Evolutionary conservation across 1,139 yeast species (phyloP).

Genomic region (Candida anutae): DNA sequence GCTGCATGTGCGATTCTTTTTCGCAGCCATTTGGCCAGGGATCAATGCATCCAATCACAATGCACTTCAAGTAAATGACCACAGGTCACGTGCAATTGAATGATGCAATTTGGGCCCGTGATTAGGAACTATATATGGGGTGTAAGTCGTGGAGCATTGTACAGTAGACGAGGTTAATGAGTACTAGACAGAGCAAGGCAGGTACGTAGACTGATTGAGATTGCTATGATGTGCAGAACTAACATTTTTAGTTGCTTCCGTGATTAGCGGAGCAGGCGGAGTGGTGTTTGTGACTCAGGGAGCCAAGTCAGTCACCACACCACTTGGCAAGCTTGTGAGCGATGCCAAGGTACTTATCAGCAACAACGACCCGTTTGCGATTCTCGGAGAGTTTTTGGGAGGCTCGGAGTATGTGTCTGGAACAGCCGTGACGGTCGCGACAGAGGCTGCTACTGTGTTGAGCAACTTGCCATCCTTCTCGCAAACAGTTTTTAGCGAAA

Average conservation of each 20-base stretch:
- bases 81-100: too few species aligned
- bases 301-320: slow-evolving; percentile 36
- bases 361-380: slow-evolving; percentile 48
- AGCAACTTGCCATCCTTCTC: slow-evolving; percentile 50
- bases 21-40: too few species aligned
- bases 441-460: slow-evolving; percentile 48
- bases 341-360: slow-evolving; percentile 30
- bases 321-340: slow-evolving; percentile 18
- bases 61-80: too few species aligned
- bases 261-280: slow-evolving; percentile 17
- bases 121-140: too few species aligned
- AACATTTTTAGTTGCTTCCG: slow-evolving; percentile 6
- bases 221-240: too few species aligned
- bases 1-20: too few species aligned
- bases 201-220: too few species aligned
- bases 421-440: slow-evolving; percentile 41
- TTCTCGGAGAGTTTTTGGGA: slow-evolving; percentile 26
- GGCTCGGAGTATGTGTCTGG: slow-evolving; percentile 5
- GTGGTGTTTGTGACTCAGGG: slow-evolving; percentile 37
- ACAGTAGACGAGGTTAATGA: too few species aligned
- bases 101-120: too few species aligned
- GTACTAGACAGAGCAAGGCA: not conserved
- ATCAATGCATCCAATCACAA: too few species aligned
- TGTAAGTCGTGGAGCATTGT: too few species aligned
- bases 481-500: slow-evolving; percentile 26